A percentile compares a stretch with the other conserved stretches of the same genome.
These are phyloP conservation scores for Pleurotus tuoliensis DNA, from an alignment of 768 basidiomycete genomes.

Conservation along the genomic window DNA sequence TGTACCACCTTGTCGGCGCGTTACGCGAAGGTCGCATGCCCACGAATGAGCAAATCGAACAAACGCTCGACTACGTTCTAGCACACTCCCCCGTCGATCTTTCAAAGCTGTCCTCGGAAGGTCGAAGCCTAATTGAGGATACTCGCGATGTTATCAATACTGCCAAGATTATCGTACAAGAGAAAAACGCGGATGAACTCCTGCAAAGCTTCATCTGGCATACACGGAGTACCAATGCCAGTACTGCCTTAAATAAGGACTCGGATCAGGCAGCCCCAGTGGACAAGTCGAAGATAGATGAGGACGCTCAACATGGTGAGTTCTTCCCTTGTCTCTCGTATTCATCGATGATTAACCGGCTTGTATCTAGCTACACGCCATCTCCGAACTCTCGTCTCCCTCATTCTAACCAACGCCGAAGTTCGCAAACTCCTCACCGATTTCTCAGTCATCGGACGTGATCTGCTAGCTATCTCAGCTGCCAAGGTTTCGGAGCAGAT, in stretches of 20 bases:
- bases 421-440: slow-evolving; percentile 84
- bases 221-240: slow-evolving; percentile 52
- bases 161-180: slow-evolving; percentile 56
- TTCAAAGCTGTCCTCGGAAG: slow-evolving; percentile 69
- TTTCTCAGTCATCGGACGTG: slow-evolving; percentile 73
- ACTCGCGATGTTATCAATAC: slow-evolving; percentile 74
- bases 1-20: slow-evolving; percentile 79
- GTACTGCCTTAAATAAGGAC: neutral
- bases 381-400: slow-evolving; percentile 79
- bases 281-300: slow-evolving; percentile 45
- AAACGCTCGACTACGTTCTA: slow-evolving; percentile 62
- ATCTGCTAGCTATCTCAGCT: slow-evolving; percentile 73
- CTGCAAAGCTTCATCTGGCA: slow-evolving; percentile 88
- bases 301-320: slow-evolving; percentile 63
- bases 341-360: neutral
- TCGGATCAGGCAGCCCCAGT: slow-evolving; percentile 30
- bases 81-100: slow-evolving; percentile 54
- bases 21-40: slow-evolving; percentile 77
- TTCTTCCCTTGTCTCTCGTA: neutral
- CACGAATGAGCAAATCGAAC: slow-evolving; percentile 74
- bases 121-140: slow-evolving; percentile 72
- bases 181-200: slow-evolving; percentile 88
- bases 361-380: slow-evolving; percentile 63
- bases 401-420: slow-evolving; percentile 90
- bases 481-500: slow-evolving; percentile 64